These are phyloP conservation scores for Venturia asperata DNA, from an alignment of 2,329 filamentous ascomycete genomes.

Conservation along the genomic window DNA sequence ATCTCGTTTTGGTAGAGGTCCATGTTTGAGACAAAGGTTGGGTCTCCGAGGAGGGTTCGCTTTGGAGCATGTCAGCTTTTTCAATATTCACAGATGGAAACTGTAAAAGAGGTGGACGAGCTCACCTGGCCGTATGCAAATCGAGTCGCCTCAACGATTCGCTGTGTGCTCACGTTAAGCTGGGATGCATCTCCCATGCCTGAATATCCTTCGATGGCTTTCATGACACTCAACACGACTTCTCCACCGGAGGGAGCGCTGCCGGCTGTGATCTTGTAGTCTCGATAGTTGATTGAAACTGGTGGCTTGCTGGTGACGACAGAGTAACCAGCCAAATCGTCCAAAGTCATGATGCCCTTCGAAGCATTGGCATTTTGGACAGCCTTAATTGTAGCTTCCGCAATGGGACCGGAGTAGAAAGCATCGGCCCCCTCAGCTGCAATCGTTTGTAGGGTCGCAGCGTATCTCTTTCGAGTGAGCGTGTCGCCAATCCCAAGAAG, in stretches of 20 bases:
- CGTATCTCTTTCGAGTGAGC: conserved; percentile 76
- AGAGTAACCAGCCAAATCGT: conserved; percentile 68
- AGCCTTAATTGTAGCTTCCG: conserved; percentile 63
- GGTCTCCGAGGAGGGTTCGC: conserved; percentile 73
- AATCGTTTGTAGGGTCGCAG: conserved; percentile 69
- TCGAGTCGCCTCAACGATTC: conserved; percentile 78
- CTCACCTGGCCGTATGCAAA: conserved; percentile 64
- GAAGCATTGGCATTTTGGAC: conserved; percentile 54
- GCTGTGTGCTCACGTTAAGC: conserved; percentile 66
- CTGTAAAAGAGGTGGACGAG: background rate
- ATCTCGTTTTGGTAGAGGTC: conserved; percentile 59
- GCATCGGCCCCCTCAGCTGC: conserved; percentile 63
- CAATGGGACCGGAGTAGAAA: conserved; percentile 68
- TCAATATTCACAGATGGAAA: background rate
- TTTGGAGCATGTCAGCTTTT: conserved; percentile 23
- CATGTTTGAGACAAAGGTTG: conserved; percentile 60
- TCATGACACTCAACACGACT: conserved; percentile 68
- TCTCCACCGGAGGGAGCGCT: conserved; percentile 74
- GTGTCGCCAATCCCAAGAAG: conserved; percentile 66
- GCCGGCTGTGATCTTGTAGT: conserved; percentile 61
- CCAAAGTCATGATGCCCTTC: conserved; percentile 69
- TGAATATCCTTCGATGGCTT: conserved; percentile 72
- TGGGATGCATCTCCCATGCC: conserved; percentile 51
- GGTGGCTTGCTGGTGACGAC: conserved; percentile 57
- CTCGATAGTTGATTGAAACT: conserved; percentile 49